Base-by-base conservation (phyloP, 2,329 filamentous ascomycete species). In the Aspergillus fructus region DNA sequence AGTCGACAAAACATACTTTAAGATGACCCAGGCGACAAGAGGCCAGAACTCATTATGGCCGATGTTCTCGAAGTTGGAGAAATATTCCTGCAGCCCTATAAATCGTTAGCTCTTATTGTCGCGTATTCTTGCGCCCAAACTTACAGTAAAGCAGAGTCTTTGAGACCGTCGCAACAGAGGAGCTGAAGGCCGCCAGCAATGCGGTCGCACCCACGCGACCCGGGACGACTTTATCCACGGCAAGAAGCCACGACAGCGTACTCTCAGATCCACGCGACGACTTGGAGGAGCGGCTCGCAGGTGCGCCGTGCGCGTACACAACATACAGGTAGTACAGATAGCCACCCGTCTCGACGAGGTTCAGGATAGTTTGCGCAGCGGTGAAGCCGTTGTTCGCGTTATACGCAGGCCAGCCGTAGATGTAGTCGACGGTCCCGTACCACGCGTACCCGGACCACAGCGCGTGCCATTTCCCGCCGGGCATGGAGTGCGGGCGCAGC, bases 401-500 rank as follows among this genome's bases (percentile, higher is more conserved):
- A 71, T 83, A 91, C 4, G 89, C 87, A 66, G 88, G 86, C 79
- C 83, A 88, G 41, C 91, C 91, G 77, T 96, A 96, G 33, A 93
- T 81, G 72, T 92, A 81, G 75, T 96, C 92, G 63, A 96, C 80
- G 50, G 81, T 78, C 56, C 88, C 90, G 77, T 96, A 96, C 1
- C 96, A 84, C 68, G 83, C 85, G 76, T 96, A 96, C 0, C 90
- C 91, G 30, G 76, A 78, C 83, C 85, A 96, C 42, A 96, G 66
- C 65, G 77, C 81, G 77, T 96, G 90, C 52, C 89, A 78, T 47
- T 74, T 76, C 15, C 91, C 91, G 64, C 90, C 90, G 0, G 87
- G 85, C 89, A 96, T 94, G 56, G 86, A 89, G 73, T 88, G 84
- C 30, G 92, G 92, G 19, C 92, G 89, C 53, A 90, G 78, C 47